These are phyloP conservation scores for Microthlaspi erraticum DNA, from an alignment of 345 rosid species.

Conservation along the genomic window DNA sequence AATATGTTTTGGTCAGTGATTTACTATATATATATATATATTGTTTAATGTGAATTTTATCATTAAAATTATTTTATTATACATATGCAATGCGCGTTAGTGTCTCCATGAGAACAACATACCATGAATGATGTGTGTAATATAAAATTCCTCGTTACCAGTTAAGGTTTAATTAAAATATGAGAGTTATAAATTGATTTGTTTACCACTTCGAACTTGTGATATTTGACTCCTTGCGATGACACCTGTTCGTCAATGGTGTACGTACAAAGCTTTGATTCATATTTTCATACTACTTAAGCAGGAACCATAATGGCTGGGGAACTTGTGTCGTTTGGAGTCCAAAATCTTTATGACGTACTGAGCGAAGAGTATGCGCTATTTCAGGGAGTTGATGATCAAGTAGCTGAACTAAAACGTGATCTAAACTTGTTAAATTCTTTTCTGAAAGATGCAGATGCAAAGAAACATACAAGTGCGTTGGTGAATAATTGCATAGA, in stretches of 20 bases:
- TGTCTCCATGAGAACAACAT: no score
- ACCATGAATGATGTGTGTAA: no score
- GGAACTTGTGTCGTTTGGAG: background rate
- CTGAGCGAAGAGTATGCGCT: no score
- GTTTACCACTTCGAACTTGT: background rate
- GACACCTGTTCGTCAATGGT: background rate
- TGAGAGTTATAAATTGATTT: no score
- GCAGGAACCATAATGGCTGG: constrained; percentile 28
- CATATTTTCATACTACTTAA: background rate
- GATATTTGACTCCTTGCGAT: background rate
- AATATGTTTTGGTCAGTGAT: no score
- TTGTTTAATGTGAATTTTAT: no score
- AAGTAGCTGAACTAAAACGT: constrained; percentile 22
- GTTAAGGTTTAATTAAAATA: no score
- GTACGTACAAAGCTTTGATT: background rate
- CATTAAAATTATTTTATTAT: no score
- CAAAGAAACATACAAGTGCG: constrained; percentile 35
- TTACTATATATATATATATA: no score
- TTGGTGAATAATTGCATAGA: constrained; percentile 38
- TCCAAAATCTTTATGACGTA: no score
- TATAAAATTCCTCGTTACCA: no score
- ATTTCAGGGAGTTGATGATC: constrained; percentile 15
- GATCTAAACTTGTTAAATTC: constrained; percentile 36
- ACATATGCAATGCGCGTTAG: no score
- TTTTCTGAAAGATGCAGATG: constrained; percentile 43